Evolutionary conservation across 106 monocot species (phyloP).

Genomic region (Agapanthus africanus): DNA sequence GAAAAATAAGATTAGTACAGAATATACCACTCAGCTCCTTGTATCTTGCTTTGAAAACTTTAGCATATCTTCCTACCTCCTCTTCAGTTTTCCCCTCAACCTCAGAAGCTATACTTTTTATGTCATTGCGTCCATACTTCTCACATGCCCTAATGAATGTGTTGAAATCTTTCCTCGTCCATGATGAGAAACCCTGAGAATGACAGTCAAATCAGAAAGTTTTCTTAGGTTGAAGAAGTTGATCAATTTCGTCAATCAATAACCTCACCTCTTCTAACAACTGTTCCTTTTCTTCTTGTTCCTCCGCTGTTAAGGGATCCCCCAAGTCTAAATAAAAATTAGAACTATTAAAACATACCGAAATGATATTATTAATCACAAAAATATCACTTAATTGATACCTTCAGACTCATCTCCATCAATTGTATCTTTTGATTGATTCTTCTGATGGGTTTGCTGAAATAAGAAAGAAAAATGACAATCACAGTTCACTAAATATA

Average conservation of each 20-base stretch:
- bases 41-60: constrained; percentile 82
- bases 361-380: neutral
- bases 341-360: neutral
- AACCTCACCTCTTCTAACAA: constrained; percentile 70
- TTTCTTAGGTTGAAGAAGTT: neutral
- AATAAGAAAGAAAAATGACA: constrained; percentile 4
- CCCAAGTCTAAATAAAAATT: constrained; percentile 40
- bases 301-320: constrained; percentile 80
- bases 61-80: constrained; percentile 92
- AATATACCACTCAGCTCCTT: constrained; percentile 77
- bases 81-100: constrained; percentile 88
- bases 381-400: constrained; percentile 12
- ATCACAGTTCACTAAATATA: neutral
- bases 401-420: constrained; percentile 90
- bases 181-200: constrained; percentile 84
- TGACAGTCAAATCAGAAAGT: neutral
- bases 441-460: constrained; percentile 68
- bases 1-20: neutral
- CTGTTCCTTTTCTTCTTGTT: constrained; percentile 86
- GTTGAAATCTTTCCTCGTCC: constrained; percentile 93
- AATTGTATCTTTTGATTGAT: constrained; percentile 69
- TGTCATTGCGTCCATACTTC: constrained; percentile 81
- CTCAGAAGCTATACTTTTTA: constrained; percentile 87
- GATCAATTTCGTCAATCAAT: neutral
- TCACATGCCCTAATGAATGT: constrained; percentile 93